phyloP scores from a whole-genome alignment of 176 grass and related monocot genomes.

The Secale cereale region DNA sequence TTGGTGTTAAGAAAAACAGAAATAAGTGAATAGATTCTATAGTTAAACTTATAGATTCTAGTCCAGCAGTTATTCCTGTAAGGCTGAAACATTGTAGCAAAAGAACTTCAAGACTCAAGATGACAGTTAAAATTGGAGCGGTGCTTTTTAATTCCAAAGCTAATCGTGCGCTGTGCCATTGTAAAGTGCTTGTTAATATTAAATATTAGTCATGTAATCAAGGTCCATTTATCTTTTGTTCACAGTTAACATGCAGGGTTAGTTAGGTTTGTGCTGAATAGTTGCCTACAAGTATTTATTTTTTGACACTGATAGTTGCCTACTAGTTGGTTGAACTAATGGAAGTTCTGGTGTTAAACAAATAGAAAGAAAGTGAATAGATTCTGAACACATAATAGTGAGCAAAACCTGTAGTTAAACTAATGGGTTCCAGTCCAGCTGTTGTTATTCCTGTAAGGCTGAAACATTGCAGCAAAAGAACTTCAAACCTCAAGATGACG shows the following conservation, averaged over 20 bases:
- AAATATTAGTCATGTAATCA: neutral
- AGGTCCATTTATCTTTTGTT: neutral
- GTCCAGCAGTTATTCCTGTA: neutral
- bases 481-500: neutral
- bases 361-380: neutral
- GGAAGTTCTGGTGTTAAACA: neutral
- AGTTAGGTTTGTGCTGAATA: neutral
- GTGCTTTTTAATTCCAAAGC: neutral
- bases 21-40: neutral
- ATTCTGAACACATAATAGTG: neutral
- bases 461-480: slow-evolving; percentile 1
- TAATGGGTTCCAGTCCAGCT: neutral
- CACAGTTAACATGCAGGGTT: neutral
- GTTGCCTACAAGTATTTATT: neutral
- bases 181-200: neutral
- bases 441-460: neutral
- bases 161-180: neutral
- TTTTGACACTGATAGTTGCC: neutral
- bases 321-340: neutral
- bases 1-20: neutral
- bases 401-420: neutral
- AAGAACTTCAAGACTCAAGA: neutral
- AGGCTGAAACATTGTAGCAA: neutral
- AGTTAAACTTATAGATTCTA: neutral
- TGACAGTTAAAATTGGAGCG: neutral